These are phyloP conservation scores for Paramecium pentaurelia DNA, from an alignment of 73 alveolate genomes.

Conservation along the genomic window DNA sequence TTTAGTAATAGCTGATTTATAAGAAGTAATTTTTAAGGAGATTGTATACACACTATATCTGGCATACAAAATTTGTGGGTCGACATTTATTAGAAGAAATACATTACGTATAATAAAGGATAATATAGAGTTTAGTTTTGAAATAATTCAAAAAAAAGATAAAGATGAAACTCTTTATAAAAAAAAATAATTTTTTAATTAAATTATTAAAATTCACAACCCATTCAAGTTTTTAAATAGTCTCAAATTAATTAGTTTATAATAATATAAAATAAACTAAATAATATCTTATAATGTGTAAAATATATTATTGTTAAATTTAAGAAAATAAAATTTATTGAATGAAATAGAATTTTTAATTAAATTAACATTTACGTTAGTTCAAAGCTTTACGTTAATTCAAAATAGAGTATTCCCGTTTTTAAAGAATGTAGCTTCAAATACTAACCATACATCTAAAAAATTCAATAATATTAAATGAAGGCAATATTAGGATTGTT, in stretches of 20 bases:
- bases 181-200: background rate
- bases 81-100: background rate
- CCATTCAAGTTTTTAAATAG: too few species aligned
- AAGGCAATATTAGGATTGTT: background rate
- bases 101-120: background rate
- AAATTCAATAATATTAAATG: background rate
- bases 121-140: background rate
- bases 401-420: background rate
- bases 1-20: background rate
- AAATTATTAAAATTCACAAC: too few species aligned
- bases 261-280: too few species aligned
- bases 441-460: background rate
- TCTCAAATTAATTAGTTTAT: too few species aligned
- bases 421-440: background rate
- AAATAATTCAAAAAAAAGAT: background rate
- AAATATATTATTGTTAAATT: background rate
- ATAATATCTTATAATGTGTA: background rate
- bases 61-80: background rate
- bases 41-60: background rate
- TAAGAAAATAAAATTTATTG: background rate
- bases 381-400: background rate
- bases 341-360: background rate
- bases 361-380: background rate
- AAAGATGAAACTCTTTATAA: background rate
- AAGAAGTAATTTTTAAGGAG: background rate